A percentile compares a stretch with the other conserved stretches of the same genome.
Conservation (phyloP, 495 filamentous ascomycete species). For the Podospora pseudopauciseta region DNA sequence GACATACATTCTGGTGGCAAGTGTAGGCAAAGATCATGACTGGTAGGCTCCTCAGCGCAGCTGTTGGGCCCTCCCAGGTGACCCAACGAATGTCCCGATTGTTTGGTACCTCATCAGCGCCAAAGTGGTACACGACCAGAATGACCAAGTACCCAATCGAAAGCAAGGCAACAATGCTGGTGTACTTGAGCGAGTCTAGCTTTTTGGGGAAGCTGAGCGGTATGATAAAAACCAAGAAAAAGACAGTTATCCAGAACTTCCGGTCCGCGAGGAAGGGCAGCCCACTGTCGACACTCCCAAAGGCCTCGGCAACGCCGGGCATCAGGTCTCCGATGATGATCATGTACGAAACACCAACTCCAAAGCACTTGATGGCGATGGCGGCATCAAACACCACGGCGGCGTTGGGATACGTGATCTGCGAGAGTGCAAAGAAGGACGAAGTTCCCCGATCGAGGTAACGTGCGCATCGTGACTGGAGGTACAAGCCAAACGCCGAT, state of each 20-base stretch:
- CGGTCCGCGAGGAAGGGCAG: conserved; percentile 77
- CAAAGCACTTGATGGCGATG: conserved; percentile 97
- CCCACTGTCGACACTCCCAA: conserved; percentile 52
- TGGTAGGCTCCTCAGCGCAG: conserved; percentile 79
- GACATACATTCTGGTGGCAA: conserved; percentile 88
- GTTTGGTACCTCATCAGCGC: conserved; percentile 70
- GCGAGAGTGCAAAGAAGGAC: conserved; percentile 89
- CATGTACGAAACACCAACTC: conserved; percentile 93
- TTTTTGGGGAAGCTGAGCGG: conserved; percentile 87
- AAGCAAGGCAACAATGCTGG: conserved; percentile 83
- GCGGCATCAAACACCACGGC: conserved; percentile 93
- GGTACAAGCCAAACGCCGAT: conserved; percentile 89
- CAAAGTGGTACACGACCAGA: conserved; percentile 85
- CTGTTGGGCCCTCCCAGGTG: conserved; percentile 72
- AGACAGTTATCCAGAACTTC: conserved; percentile 97
- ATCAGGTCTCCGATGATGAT: conserved; percentile 99
- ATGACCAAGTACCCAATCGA: conserved; percentile 93
- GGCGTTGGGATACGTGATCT: conserved; percentile 94
- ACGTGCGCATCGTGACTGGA: conserved; percentile 85
- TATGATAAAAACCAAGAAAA: conserved; percentile 93
- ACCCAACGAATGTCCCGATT: conserved; percentile 69
- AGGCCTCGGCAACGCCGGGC: conserved; percentile 83
- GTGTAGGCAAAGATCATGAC: conserved; percentile 98
- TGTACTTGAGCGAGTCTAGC: conserved; percentile 95
- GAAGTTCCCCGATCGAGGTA: conserved; percentile 80